Conservation (phyloP, 1,284 basidiomycete species). For the Amanita bisporigera region DNA sequence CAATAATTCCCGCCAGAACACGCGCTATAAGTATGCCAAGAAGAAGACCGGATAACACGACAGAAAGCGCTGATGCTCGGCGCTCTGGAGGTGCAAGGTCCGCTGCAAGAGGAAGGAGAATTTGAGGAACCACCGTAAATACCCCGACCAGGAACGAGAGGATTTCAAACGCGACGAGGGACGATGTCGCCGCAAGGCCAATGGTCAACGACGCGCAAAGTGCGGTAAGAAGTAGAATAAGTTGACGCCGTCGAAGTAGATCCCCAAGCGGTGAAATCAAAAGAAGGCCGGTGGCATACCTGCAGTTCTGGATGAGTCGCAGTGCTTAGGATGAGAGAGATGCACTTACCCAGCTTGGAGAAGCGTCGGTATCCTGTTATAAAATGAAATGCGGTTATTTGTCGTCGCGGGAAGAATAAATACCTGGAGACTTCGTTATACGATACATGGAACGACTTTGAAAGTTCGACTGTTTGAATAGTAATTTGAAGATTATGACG, state of each 20-base stretch:
- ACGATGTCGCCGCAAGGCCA: constrained; percentile 56
- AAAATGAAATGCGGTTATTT: neutral
- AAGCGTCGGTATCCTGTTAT: constrained; percentile 51
- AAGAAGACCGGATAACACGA: constrained; percentile 70
- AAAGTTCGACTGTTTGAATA: constrained; percentile 52
- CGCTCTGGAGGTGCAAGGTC: constrained; percentile 68
- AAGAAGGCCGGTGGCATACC: constrained; percentile 62
- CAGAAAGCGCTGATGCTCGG: constrained; percentile 66
- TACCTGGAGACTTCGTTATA: constrained; percentile 61
- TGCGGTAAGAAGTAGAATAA: constrained; percentile 53
- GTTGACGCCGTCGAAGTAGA: constrained; percentile 60
- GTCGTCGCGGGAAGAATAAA: constrained; percentile 12
- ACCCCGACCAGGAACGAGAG: constrained; percentile 61
- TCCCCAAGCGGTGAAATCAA: constrained; percentile 68
- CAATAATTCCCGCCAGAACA: constrained; percentile 70
- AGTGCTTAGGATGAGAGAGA: neutral
- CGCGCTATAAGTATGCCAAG: constrained; percentile 74
- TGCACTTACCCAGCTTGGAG: constrained; percentile 52
- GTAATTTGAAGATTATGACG: constrained; percentile 4
- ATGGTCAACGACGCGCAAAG: constrained; percentile 55
- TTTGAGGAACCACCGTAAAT: constrained; percentile 58
- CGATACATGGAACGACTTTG: constrained; percentile 56
- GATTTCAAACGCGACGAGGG: constrained; percentile 54
- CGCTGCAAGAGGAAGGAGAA: constrained; percentile 66
- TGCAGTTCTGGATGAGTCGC: constrained; percentile 22